Conservation (phyloP, 176 grass and related monocot species). For the Cenchrus fungigraminus region DNA sequence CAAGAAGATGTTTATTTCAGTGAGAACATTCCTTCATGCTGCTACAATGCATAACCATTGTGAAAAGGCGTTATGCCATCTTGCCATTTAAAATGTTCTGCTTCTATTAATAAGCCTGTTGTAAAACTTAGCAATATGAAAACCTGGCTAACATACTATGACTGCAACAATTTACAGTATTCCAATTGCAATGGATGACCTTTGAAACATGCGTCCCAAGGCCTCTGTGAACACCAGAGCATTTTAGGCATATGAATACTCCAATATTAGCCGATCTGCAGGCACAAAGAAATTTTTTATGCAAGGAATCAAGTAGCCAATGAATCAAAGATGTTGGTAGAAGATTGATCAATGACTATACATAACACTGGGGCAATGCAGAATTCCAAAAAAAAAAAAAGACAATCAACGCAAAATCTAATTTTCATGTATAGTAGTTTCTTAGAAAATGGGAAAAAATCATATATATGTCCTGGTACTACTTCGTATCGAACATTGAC, state of each 20-base stretch:
- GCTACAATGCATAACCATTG: background rate
- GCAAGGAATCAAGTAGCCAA: background rate
- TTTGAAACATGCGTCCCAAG: constrained; percentile 82
- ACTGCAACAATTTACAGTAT: constrained; percentile 14
- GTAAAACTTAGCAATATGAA: background rate
- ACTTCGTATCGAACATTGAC: background rate
- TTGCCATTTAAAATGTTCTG: background rate
- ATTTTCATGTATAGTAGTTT: background rate
- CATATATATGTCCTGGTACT: background rate
- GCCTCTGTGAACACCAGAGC: constrained; percentile 75
- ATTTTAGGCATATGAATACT: constrained; percentile 84
- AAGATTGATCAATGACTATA: background rate
- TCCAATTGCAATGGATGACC: constrained; percentile 42
- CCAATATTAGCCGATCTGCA: constrained; percentile 76
- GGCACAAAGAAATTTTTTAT: background rate
- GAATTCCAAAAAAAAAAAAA: background rate
- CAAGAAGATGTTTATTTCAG: background rate
- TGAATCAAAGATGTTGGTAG: background rate
- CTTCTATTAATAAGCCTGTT: background rate
- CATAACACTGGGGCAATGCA: background rate
- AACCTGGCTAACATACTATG: background rate
- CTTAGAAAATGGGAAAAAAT: no score
- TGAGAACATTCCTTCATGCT: background rate
- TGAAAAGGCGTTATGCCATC: background rate
- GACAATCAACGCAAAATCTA: background rate